A percentile compares a stretch with the other conserved stretches of the same genome.
Conservation (phyloP, 1,284 basidiomycete species). For the Cronartium ribicola region DNA sequence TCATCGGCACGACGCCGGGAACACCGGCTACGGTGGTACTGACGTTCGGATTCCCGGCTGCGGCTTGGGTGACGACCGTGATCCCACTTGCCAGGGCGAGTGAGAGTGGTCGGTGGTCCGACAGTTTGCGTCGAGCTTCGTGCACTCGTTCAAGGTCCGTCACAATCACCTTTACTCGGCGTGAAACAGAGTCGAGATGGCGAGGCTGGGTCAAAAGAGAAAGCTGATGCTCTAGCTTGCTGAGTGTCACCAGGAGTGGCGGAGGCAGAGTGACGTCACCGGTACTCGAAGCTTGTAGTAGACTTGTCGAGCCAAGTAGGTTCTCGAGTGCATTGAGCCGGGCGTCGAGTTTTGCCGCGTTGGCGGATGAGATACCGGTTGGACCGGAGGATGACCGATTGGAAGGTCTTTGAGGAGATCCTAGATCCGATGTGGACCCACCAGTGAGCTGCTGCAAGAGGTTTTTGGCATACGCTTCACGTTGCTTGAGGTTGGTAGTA, state of each 20-base stretch:
- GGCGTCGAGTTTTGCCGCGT: slow-evolving; percentile 17
- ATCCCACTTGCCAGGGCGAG: slow-evolving; percentile 53
- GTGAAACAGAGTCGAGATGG: slow-evolving; percentile 92
- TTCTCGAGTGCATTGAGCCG: slow-evolving; percentile 33
- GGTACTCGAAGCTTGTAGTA: slow-evolving; percentile 21
- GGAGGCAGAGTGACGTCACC: slow-evolving; percentile 58
- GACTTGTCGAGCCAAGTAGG: slow-evolving; percentile 26
- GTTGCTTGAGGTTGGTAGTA: slow-evolving; percentile 11
- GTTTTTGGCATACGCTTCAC: slow-evolving; percentile 35
- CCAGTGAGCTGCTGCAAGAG: slow-evolving; percentile 30
- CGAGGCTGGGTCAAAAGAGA: slow-evolving; percentile 87
- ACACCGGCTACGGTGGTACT: slow-evolving; percentile 47
- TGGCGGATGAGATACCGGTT: slow-evolving; percentile 1
- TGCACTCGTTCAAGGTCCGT: slow-evolving; percentile 85
- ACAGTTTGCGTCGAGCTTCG: slow-evolving; percentile 54
- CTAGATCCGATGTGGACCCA: neutral
- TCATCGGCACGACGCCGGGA: slow-evolving; percentile 23
- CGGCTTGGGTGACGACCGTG: slow-evolving; percentile 47
- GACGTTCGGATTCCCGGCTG: slow-evolving; percentile 29
- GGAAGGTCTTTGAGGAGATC: neutral
- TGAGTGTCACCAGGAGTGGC: slow-evolving; percentile 74
- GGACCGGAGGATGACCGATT: neutral
- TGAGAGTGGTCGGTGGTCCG: slow-evolving; percentile 48
- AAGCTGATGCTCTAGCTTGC: slow-evolving; percentile 76
- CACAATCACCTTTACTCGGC: slow-evolving; percentile 84